These are phyloP conservation scores for Diaporthe capsici DNA, from an alignment of 2,329 filamentous ascomycete species.

Conservation along the genomic window DNA sequence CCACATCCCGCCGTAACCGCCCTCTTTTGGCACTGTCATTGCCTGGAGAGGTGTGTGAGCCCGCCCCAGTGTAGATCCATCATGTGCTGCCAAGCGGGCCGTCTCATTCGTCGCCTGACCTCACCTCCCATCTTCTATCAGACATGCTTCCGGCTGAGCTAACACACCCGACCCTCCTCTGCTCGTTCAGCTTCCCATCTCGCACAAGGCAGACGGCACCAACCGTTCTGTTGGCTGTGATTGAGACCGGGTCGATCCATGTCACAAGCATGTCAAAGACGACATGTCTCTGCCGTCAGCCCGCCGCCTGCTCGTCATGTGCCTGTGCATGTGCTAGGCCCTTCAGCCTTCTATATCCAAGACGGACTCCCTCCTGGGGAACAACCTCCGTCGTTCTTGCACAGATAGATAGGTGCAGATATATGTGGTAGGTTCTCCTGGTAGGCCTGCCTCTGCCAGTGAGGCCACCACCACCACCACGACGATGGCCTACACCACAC, in stretches of 20 bases:
- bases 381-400: background rate
- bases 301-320: background rate
- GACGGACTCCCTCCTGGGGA: background rate
- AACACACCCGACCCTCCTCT: constrained; percentile 15
- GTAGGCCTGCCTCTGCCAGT: background rate
- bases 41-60: background rate
- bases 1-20: constrained; percentile 4
- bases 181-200: background rate
- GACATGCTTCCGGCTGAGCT: background rate
- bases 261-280: constrained; percentile 9
- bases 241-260: background rate
- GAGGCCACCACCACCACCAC: constrained; percentile 12
- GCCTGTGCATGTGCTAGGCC: background rate
- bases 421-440: constrained; percentile 4
- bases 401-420: background rate
- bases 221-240: constrained; percentile 2
- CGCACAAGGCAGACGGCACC: constrained; percentile 9
- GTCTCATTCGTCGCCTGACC: constrained; percentile 32
- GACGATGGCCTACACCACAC: background rate
- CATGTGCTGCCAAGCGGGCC: constrained; percentile 32
- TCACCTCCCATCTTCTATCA: background rate
- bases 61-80: background rate
- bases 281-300: background rate
- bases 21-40: background rate
- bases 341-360: background rate